Evolutionary conservation across 2,329 filamentous ascomycete species (phyloP).

Genomic region (Fusarium coffeatum): DNA sequence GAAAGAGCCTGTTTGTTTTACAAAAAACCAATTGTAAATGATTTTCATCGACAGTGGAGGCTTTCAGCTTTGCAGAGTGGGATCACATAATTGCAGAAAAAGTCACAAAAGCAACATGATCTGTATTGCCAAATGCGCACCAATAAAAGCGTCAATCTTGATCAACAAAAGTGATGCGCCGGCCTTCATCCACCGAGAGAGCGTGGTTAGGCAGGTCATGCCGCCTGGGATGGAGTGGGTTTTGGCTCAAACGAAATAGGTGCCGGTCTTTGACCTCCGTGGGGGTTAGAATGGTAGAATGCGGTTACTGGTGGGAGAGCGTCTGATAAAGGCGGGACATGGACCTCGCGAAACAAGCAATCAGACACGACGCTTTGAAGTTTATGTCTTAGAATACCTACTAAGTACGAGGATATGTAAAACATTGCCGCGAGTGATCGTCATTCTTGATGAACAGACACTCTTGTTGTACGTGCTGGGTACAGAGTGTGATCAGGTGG

Average conservation of each 20-base stretch:
- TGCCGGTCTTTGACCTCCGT: conserved; percentile 46
- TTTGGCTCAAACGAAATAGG: conserved; percentile 20
- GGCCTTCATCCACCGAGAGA: conserved; percentile 35
- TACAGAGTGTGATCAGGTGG: conserved; percentile 1
- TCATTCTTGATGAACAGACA: conserved; percentile 8
- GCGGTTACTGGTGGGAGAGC: conserved; percentile 33
- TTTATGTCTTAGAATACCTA: conserved; percentile 12
- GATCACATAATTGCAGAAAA: conserved; percentile 2
- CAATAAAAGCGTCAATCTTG: conserved; percentile 43
- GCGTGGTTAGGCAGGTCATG: conserved; percentile 30
- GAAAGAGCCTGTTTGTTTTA: conserved; percentile 3
- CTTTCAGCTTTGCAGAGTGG: conserved; percentile 12
- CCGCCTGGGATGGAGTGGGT: conserved; percentile 22
- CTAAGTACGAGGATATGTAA: conserved; percentile 21
- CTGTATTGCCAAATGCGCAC: conserved; percentile 43
- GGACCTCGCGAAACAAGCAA: conserved; percentile 21
- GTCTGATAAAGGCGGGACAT: conserved; percentile 26
- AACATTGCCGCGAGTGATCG: conserved; percentile 28
- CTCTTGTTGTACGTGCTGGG: conserved; percentile 4
- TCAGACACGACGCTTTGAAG: conserved; percentile 23
- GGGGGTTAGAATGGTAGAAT: conserved; percentile 44
- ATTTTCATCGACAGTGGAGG: conserved; percentile 10
- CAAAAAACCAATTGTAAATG: conserved; percentile 15
- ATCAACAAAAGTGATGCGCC: conserved; percentile 36
- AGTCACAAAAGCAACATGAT: conserved; percentile 25